Evolutionary conservation across 2,329 filamentous ascomycete species (phyloP), one percentile per base, ranked within the genome.

Genomic region (Hirsutella rhossiliensis): DNA sequence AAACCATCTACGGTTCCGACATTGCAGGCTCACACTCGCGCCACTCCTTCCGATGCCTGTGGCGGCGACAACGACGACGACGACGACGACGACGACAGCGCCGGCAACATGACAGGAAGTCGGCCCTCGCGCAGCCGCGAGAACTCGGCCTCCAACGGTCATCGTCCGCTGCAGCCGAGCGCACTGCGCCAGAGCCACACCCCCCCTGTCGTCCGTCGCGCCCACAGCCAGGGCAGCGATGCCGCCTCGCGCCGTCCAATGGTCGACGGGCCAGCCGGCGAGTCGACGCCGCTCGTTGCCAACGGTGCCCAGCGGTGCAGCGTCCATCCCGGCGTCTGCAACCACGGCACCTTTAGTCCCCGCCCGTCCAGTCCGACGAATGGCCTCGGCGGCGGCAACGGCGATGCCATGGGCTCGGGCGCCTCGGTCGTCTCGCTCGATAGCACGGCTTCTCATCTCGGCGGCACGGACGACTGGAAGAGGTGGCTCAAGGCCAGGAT

Each of bases 341-440:
- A 75, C 54, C 83, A 92, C 64, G 86, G 85, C 53, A 84, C 84
- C 15, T 87, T 89, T 56, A 87, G 84, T 38, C 82, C 84, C 1
- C 68, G 78, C 32, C 73, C 82, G 1, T 65, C 64, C 39, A 76
- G 73, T 41, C 69, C 72, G 4, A 51, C 60, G 9, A 55, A 59
- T 30, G 66, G 61, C 38, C 57, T 58, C n/a, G 27, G 19, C 27
- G 17, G 17, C 5, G 23, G 20, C 38, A 8, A 28, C n/a, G 38
- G 19, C 13, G 38, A 12, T n/a, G 38, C 17, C 37, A 39, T 32
- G 31, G 31, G 31, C 31, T 13, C 9, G 9, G 18, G 40, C 2
- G 40, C 18, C 20, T 27, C 41, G 11, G 32, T 27, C 20, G 19
- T 13, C 4, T 36, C 32, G 18, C 29, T 70, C 27, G 68, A 71